Conservation (phyloP, 2,329 filamentous ascomycete genomes). For the Aspergillus costaricaensis region DNA sequence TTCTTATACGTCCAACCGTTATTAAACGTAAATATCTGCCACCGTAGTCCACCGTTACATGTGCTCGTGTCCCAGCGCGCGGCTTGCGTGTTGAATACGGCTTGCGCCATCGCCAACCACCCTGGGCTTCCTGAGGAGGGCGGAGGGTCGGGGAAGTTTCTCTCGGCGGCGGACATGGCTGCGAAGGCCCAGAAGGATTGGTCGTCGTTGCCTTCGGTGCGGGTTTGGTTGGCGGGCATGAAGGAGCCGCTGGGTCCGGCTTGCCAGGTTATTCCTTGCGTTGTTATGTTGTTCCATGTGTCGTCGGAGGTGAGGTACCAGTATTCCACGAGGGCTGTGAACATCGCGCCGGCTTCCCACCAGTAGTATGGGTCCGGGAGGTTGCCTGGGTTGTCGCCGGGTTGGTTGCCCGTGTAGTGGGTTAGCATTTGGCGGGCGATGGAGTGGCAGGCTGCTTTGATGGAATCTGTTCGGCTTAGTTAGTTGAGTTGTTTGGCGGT, state of each 20-base stretch:
- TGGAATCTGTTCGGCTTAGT: constrained; percentile 42
- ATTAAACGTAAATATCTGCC: constrained; percentile 40
- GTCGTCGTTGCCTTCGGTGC: constrained; percentile 57
- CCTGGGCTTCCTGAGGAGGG: constrained; percentile 56
- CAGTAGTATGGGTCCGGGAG: constrained; percentile 52
- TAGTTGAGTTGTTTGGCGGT: too few species aligned
- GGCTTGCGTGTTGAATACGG: constrained; percentile 77
- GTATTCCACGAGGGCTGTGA: constrained; percentile 44
- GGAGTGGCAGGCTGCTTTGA: constrained; percentile 49
- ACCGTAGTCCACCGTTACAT: constrained; percentile 69
- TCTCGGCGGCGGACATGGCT: constrained; percentile 58
- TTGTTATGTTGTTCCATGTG: constrained; percentile 41
- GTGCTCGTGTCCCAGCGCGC: constrained; percentile 66
- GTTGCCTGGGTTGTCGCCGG: constrained; percentile 54
- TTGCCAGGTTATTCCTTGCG: constrained; percentile 41
- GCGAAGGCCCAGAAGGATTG: constrained; percentile 61
- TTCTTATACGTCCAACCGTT: constrained; percentile 39
- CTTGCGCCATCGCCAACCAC: constrained; percentile 77
- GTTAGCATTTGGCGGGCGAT: constrained; percentile 53
- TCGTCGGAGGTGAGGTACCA: constrained; percentile 47
- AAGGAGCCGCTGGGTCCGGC: constrained; percentile 41
- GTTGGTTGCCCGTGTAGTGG: constrained; percentile 52
- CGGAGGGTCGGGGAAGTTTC: constrained; percentile 45
- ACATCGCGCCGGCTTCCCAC: constrained; percentile 50
- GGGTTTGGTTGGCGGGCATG: constrained; percentile 46